Evolutionary conservation across 73 alveolate genomes (phyloP).

Genomic region (Loxodes magnus): DNA sequence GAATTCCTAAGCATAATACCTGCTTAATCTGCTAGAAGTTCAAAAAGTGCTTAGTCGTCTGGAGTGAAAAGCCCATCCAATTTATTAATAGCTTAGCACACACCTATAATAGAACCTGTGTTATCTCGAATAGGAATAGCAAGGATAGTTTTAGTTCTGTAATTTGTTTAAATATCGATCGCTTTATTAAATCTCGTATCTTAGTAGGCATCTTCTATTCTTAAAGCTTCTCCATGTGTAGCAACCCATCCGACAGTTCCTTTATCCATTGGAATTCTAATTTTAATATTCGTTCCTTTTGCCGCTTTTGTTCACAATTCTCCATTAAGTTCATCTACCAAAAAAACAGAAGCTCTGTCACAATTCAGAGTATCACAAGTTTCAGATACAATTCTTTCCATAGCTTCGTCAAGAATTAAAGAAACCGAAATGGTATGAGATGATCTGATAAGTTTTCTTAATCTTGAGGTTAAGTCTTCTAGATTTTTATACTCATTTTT

Average conservation of each 20-base stretch:
- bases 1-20: slow-evolving; percentile 4
- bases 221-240: slow-evolving; percentile 20
- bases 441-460: slow-evolving; percentile 1
- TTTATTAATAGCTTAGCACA: slow-evolving; percentile 25
- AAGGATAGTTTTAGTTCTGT: slow-evolving; percentile 33
- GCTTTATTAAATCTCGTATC: slow-evolving; percentile 54
- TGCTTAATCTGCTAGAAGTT: slow-evolving; percentile 16
- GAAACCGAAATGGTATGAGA: neutral
- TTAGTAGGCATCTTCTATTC: slow-evolving; percentile 39
- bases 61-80: slow-evolving; percentile 19
- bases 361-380: slow-evolving; percentile 16
- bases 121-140: slow-evolving; percentile 34
- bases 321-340: slow-evolving; percentile 64
- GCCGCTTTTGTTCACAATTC: slow-evolving; percentile 63
- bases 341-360: slow-evolving; percentile 31
- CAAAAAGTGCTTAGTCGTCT: slow-evolving; percentile 29
- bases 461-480: neutral
- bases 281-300: slow-evolving; percentile 49
- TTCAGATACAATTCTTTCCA: slow-evolving; percentile 18
- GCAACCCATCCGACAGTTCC: slow-evolving; percentile 56
- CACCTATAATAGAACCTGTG: slow-evolving; percentile 15
- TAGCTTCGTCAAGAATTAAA: slow-evolving; percentile 12
- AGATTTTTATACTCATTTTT: slow-evolving; percentile 1
- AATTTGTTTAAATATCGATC: slow-evolving; percentile 27
- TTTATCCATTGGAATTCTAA: slow-evolving; percentile 38